Evolutionary conservation across 2,329 filamentous ascomycete genomes (phyloP), one percentile per base, ranked within the genome.

Genomic region (Colletotrichum nymphaeae): DNA sequence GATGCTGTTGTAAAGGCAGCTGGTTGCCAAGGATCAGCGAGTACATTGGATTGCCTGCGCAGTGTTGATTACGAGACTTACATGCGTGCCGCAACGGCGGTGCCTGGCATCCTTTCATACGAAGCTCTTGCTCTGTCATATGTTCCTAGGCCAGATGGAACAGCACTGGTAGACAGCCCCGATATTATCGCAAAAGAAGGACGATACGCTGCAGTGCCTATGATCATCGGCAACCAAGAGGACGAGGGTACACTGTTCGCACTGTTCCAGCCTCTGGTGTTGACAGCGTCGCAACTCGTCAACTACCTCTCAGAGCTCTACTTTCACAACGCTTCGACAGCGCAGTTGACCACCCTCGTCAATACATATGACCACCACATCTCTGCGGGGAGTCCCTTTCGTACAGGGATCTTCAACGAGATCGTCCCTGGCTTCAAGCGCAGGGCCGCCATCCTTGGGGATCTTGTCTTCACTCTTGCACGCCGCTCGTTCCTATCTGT

Each of bases 171-270:
- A 0, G 84, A 88, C 2, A 93, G 90, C 6, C 91, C 93, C 0
- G 93, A 95, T 0, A 67, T 87, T 0, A 83, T 94, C 5, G 83
- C 88, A 1, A 68, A 76, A 2, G 77, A 80, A 0, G 90, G 91
- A 16, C 86, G 86, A 5, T 87, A 87, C 72, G 80, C 86, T 24
- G 82, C 84, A 1, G 86, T 88, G 1, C 86, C 87, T 46, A 84
- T 86, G 83, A 88, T 88, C 75, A 88, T 93, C 52, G 93, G 94
- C 55, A 89, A 94, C 78, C 93, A 95, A 81, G 93, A 95, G 84
- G 94, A 96, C 78, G 93, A 96, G 81, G 93, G 93, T 22, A 95
- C 93, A 0, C 81, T 95, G 2, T 95, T 95, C 79, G 86, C 91
- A 5, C 85, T 95, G 42, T 92, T 92, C 80, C 92, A 94, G 75